These are phyloP conservation scores for Gaeumannomyces tritici DNA, from an alignment of 2,329 filamentous ascomycete species.

Conservation along the genomic window DNA sequence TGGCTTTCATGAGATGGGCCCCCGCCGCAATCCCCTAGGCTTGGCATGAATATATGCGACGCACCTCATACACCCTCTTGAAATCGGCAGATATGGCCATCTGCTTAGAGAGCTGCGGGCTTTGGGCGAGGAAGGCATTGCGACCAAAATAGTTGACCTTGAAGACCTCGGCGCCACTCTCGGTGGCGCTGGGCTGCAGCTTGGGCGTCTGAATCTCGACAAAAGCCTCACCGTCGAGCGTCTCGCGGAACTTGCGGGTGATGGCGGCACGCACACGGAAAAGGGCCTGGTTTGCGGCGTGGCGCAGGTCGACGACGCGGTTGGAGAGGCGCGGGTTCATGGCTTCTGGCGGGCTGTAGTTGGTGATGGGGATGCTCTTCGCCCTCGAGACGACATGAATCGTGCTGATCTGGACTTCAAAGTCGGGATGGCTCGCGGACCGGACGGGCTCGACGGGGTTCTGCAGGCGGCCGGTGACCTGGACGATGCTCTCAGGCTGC, in stretches of 20 bases:
- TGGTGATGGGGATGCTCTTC: conserved; percentile 38
- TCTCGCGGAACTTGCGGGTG: conserved; percentile 67
- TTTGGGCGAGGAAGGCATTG: conserved; percentile 80
- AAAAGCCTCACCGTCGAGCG: conserved; percentile 67
- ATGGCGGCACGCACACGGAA: conserved; percentile 81
- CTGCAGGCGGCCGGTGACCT: conserved; percentile 65
- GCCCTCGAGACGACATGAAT: conserved; percentile 43
- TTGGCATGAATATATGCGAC: not conserved
- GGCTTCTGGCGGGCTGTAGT: conserved; percentile 46
- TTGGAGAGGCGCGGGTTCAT: conserved; percentile 63
- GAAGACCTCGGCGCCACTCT: conserved; percentile 87
- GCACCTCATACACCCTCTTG: conserved; percentile 68
- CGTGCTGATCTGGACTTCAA: conserved; percentile 61
- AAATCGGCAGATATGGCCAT: conserved; percentile 89
- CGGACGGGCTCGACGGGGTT: conserved; percentile 64
- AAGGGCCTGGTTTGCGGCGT: conserved; percentile 77
- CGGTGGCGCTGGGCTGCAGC: conserved; percentile 79
- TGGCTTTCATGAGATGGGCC: not conserved
- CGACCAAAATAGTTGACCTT: conserved; percentile 86
- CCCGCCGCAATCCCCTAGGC: no score
- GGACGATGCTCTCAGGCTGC: conserved; percentile 66
- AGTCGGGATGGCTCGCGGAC: conserved; percentile 63
- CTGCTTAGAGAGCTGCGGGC: conserved; percentile 85
- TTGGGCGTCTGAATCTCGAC: conserved; percentile 94
- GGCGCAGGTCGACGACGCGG: conserved; percentile 74